A percentile compares a stretch with the other conserved stretches of the same genome.
These are phyloP conservation scores for Hanseniaspora singularis DNA, from an alignment of 805 yeast genomes.

Conservation along the genomic window DNA sequence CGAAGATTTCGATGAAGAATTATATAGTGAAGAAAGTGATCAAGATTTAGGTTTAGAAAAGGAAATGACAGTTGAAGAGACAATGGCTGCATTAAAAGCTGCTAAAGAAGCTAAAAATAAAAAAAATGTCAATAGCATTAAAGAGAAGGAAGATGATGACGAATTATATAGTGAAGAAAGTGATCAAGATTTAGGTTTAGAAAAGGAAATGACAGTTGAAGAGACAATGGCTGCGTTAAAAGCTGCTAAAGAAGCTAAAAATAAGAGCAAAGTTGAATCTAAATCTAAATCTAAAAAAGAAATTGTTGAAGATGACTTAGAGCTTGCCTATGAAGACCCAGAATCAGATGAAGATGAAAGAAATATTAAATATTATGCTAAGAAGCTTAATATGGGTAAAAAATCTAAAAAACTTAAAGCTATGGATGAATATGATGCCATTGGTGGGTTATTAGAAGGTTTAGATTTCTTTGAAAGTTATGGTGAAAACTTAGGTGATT, in stretches of 20 bases:
- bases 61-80: slow-evolving; percentile 28
- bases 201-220: slow-evolving; percentile 30
- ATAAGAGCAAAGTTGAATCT: slow-evolving; percentile 15
- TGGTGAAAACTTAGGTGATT: slow-evolving; percentile 27
- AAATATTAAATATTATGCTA: slow-evolving; percentile 73
- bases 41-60: slow-evolving; percentile 18
- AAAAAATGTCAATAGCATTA: slow-evolving; percentile 18
- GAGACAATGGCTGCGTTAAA: slow-evolving; percentile 37
- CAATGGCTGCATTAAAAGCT: slow-evolving; percentile 29
- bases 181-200: slow-evolving; percentile 27
- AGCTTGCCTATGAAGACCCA: slow-evolving; percentile 36
- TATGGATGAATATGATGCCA: slow-evolving; percentile 54
- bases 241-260: slow-evolving; percentile 30
- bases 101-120: slow-evolving; percentile 21
- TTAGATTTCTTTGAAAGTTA: slow-evolving; percentile 32
- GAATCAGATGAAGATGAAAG: slow-evolving; percentile 51
- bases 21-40: neutral
- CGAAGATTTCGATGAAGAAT: slow-evolving; percentile 32
- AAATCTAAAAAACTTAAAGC: slow-evolving; percentile 37
- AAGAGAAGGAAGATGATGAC: slow-evolving; percentile 17
- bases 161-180: slow-evolving; percentile 21
- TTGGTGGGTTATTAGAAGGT: slow-evolving; percentile 77
- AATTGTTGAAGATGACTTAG: slow-evolving; percentile 22
- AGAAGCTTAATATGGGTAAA: slow-evolving; percentile 59
- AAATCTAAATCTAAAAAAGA: slow-evolving; percentile 16